Evolutionary conservation across 179 eudicot genomes (phyloP), one percentile per base, ranked within the genome.

Genomic region (Carnegiea gigantea): DNA sequence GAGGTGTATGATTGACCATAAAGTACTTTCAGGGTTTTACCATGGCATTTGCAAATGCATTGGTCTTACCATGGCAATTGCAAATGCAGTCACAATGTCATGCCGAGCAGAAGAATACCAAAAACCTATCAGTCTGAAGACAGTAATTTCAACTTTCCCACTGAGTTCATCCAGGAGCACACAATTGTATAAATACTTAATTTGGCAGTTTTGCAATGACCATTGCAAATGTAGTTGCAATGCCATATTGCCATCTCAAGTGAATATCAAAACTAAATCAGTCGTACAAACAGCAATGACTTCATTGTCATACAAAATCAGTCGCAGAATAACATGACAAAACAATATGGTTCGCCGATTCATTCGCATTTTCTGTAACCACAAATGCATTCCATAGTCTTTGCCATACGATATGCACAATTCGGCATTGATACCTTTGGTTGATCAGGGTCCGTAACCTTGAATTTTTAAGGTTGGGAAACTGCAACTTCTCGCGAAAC

Each of bases 401-500:
- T 13, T 20, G 36, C 68, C 54, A 76, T 8, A 76, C 9, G 23
- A 18, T 4, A 49, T 44, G 18, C 24, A 21, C 2, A 9, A 67
- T 36, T 28, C 0, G 26, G 57, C 48, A 36, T 70, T 46, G 40
- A 33, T 82, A 94, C 99, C 99, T 95, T 82, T 95, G 99, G 82
- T 94, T 95, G 75, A 95, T 94, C 51, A 95, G 90, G 21, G 99
- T 95, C 30, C 97, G 92, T 77, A 95, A 81, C 82, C 98, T 91
- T 18, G 99, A 94, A 79, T 90, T 92, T 79, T 94, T 94, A 6
- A 95, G 89, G 87, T 79, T 92, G 10, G 99, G 99, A 82, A 94
- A 91, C 86, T 91, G 97, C 85, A 95, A 76, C 81, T 95, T 95
- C 82, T 95, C 99, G 57, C 99, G 98, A 84, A 95, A 95, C 90